Evolutionary conservation across 2,329 filamentous ascomycete species (phyloP).

Genomic region (Colletotrichum tamarilloi): DNA sequence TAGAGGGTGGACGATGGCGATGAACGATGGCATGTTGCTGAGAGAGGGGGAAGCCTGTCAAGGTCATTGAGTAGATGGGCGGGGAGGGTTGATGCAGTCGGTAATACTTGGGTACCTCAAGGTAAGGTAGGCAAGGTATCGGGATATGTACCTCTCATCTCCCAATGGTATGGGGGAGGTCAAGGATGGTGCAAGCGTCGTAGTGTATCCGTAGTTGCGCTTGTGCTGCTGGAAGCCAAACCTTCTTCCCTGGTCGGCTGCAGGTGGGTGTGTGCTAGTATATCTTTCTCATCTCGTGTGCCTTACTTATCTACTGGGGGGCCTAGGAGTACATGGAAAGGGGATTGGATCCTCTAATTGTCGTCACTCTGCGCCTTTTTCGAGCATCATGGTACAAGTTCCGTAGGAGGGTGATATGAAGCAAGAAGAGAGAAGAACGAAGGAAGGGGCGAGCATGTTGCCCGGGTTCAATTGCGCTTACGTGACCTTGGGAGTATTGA

Average conservation of each 20-base stretch:
- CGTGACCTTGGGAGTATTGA: background rate
- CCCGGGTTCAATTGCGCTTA: background rate
- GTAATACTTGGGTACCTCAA: too few species aligned
- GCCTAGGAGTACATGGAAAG: background rate
- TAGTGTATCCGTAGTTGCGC: conserved; percentile 1
- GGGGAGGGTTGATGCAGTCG: background rate
- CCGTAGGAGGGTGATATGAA: background rate
- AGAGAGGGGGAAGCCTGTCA: background rate
- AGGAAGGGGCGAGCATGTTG: background rate
- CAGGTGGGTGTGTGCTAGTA: conserved; percentile 16
- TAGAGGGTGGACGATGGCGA: background rate
- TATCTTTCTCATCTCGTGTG: conserved; percentile 18
- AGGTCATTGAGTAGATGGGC: background rate
- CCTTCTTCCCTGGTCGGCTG: conserved; percentile 19
- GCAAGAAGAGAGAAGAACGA: background rate
- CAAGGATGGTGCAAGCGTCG: background rate
- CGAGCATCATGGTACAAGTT: background rate
- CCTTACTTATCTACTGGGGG: conserved; percentile 6
- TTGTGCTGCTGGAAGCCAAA: conserved; percentile 10
- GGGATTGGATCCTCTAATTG: background rate
- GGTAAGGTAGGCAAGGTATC: background rate
- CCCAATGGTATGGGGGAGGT: background rate
- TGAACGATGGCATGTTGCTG: background rate
- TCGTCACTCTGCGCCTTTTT: background rate
- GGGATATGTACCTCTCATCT: background rate